Evolutionary conservation across 495 filamentous ascomycete genomes (phyloP), one percentile per base, ranked within the genome.

Genomic region (Neurospora intermedia): DNA sequence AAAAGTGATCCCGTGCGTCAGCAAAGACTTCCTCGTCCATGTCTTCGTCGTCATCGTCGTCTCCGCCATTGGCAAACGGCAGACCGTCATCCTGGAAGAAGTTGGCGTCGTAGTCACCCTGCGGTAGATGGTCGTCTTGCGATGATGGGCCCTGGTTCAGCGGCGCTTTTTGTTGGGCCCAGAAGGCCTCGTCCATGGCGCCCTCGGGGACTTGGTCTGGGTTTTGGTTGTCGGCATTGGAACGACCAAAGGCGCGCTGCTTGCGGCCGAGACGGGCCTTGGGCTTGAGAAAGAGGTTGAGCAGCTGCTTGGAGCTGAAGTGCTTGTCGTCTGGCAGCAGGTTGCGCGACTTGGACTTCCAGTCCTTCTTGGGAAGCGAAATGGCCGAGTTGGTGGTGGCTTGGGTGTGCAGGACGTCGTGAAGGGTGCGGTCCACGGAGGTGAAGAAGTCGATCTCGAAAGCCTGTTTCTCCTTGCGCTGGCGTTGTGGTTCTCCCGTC

Each of bases 81-180:
- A 97, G 86, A n/a, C 89, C 93, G 80, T 97, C 95, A 77, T 99
- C 96, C 72, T 92, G 90, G 85, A 98, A 99, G 88, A 98, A 99
- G 76, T 98, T 92, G 66, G 96, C 96, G 82, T 98, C 94, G 80
- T 98, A 99, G 77, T 96, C 80, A 79, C 89, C 92, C 73, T 90
- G 84, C 0, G 86, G 85, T 15, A 84, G 80, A 4, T 79, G 79
- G 7, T 80, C 83, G 39, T 85, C 83, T 42, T 84, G 84, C 6
- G 48, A 38, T 27, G 39, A 38, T 27, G 39, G 43, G 16, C 69
- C 40, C 71, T 83, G 80, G 15, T 78, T 78, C 23, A 79, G 75
- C 4, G 86, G 85, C 2, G 83, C 86, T 70, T 94, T 90, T 78
- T 94, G 91, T 54, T 87, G 89, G 1, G 96, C 96, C 96, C 96